Percentiles rank a stretch among this genome's conserved stretches.
These are phyloP conservation scores for Bidens hawaiensis DNA, from an alignment of 140 eudicot genomes.

Conservation along the genomic window DNA sequence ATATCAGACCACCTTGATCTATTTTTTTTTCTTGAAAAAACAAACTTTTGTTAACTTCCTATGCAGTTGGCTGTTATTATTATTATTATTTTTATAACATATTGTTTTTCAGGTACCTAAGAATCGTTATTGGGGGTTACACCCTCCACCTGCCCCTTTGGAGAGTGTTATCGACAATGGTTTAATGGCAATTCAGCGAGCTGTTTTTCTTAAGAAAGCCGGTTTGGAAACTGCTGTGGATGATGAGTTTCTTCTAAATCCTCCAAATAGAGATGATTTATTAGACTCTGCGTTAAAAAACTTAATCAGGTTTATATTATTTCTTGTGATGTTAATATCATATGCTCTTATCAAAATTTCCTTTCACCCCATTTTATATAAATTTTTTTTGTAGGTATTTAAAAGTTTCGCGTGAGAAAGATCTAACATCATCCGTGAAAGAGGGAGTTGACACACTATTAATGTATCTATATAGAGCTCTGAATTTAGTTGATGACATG, in stretches of 20 bases:
- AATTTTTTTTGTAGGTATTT: slow-evolving; percentile 56
- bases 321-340: neutral
- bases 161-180: slow-evolving; percentile 95
- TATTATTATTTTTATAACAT: neutral
- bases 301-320: slow-evolving; percentile 58
- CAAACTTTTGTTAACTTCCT: neutral
- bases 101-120: slow-evolving; percentile 72
- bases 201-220: slow-evolving; percentile 81
- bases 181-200: slow-evolving; percentile 80
- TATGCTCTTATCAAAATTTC: neutral
- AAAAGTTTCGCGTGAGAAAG: slow-evolving; percentile 63
- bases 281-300: slow-evolving; percentile 77
- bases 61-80: neutral
- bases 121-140: slow-evolving; percentile 96
- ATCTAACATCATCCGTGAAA: slow-evolving; percentile 54
- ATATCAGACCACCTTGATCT: neutral
- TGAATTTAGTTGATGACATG: slow-evolving; percentile 86
- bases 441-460: slow-evolving; percentile 98
- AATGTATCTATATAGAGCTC: slow-evolving; percentile 88
- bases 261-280: slow-evolving; percentile 73
- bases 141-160: slow-evolving; percentile 87
- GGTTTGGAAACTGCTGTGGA: slow-evolving; percentile 87
- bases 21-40: no score
- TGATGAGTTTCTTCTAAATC: slow-evolving; percentile 66
- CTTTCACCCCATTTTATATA: neutral